These are phyloP conservation scores for Kurtzmaniella natalensis DNA, from an alignment of 1,139 yeast species.

Conservation along the genomic window DNA sequence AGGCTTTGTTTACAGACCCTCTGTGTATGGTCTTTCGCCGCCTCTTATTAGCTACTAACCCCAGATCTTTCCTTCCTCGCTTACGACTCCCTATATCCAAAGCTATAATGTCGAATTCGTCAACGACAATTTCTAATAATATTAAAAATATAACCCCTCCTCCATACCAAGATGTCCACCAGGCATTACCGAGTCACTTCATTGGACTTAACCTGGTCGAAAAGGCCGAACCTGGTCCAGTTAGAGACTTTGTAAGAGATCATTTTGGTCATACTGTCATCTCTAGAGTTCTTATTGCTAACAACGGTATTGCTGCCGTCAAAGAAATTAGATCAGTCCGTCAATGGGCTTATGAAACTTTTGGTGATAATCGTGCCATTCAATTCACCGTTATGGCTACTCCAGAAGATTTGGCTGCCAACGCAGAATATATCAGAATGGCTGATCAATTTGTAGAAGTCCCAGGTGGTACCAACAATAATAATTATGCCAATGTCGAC, in stretches of 20 bases:
- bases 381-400: conserved; percentile 98
- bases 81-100: conserved; percentile 1
- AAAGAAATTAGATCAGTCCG: conserved; percentile 95
- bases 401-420: conserved; percentile 95
- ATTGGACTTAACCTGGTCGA: conserved; percentile 74
- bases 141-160: conserved; percentile 8
- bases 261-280: conserved; percentile 97
- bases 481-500: conserved; percentile 96
- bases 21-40: conserved; percentile 2
- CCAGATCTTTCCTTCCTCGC: conserved; percentile 2
- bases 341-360: conserved; percentile 98
- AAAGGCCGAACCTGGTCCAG: conserved; percentile 65
- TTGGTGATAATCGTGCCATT: conserved; percentile 90
- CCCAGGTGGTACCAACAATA: conserved; percentile 98
- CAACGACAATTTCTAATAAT: background rate
- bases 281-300: conserved; percentile 83
- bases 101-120: background rate
- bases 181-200: conserved; percentile 63
- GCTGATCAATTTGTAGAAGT: conserved; percentile 98
- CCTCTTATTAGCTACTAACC: background rate
- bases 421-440: conserved; percentile 97
- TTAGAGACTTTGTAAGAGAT: conserved; percentile 78
- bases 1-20: too few relatives aligned
- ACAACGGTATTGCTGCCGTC: conserved; percentile 98
- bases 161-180: conserved; percentile 31